These are phyloP conservation scores for Spatholobus suberectus DNA, from an alignment of 306 rosid genomes.

Conservation along the genomic window DNA sequence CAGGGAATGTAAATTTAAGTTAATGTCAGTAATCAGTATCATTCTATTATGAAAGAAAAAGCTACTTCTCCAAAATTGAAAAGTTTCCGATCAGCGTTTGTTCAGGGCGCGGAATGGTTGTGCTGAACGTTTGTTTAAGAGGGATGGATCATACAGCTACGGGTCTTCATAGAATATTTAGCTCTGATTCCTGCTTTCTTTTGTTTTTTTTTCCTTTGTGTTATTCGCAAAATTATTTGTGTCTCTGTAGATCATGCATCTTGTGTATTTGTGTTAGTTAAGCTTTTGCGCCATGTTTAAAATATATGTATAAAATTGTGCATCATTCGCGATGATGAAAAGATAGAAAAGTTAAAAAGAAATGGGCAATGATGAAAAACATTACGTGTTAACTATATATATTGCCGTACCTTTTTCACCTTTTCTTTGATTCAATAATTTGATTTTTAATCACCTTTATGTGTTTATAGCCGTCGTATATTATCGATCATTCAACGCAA, in stretches of 20 bases:
- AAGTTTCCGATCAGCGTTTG: neutral
- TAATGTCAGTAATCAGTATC: neutral
- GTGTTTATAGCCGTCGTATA: neutral
- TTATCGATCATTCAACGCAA: neutral
- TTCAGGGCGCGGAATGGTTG: neutral
- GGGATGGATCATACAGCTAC: neutral
- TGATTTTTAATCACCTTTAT: neutral
- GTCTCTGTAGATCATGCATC: neutral
- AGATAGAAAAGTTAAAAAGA: neutral
- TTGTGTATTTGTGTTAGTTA: neutral
- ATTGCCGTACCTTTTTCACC: neutral
- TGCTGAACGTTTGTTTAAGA: slow-evolving; percentile 14
- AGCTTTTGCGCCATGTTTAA: neutral
- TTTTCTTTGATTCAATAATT: neutral
- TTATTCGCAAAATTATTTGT: neutral
- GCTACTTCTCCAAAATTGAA: neutral
- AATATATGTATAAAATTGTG: neutral
- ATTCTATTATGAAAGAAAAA: neutral
- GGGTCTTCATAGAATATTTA: neutral
- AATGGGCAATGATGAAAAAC: neutral
- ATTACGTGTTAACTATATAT: neutral
- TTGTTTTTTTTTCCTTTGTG: neutral
- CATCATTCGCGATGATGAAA: neutral
- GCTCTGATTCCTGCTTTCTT: neutral
- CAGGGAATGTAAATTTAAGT: neutral